Evolutionary conservation across 345 rosid genomes (phyloP).

Genomic region (Lumnitzera racemosa): DNA sequence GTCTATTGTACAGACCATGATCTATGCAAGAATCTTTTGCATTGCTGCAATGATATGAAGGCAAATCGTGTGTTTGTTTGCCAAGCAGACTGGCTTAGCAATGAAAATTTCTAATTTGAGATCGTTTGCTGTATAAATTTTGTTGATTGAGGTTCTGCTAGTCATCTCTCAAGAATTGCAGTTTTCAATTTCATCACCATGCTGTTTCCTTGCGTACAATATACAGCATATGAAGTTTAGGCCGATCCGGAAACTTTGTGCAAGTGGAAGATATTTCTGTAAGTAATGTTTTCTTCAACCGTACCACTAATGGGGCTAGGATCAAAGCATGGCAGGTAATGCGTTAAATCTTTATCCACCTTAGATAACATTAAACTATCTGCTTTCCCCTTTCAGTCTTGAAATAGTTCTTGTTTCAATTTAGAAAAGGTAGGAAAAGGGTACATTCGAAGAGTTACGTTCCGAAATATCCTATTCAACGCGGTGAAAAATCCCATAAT

Average conservation of each 20-base stretch:
- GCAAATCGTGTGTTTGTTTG: too few species aligned
- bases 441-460: slow-evolving; percentile 17
- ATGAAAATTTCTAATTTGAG: too few species aligned
- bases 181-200: neutral
- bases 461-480: slow-evolving; percentile 15
- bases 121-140: too few species aligned
- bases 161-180: neutral
- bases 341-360: too few species aligned
- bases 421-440: slow-evolving; percentile 26
- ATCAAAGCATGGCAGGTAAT: slow-evolving; percentile 44
- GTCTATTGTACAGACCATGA: too few species aligned
- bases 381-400: neutral
- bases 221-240: slow-evolving; percentile 34
- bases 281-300: slow-evolving; percentile 13
- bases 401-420: neutral
- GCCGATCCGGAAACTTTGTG: slow-evolving; percentile 25
- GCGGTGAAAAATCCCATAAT: slow-evolving; percentile 24
- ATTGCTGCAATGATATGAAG: too few species aligned
- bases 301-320: slow-evolving; percentile 32
- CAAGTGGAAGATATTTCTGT: slow-evolving; percentile 26
- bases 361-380: too few species aligned
- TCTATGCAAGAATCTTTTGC: too few species aligned
- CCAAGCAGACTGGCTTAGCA: too few species aligned
- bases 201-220: neutral
- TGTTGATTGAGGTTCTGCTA: too few species aligned